A percentile compares a stretch with the other conserved stretches of the same genome.
These are phyloP conservation scores for Ceratocystis lukuohia DNA, from an alignment of 2,329 filamentous ascomycete genomes.

Conservation along the genomic window DNA sequence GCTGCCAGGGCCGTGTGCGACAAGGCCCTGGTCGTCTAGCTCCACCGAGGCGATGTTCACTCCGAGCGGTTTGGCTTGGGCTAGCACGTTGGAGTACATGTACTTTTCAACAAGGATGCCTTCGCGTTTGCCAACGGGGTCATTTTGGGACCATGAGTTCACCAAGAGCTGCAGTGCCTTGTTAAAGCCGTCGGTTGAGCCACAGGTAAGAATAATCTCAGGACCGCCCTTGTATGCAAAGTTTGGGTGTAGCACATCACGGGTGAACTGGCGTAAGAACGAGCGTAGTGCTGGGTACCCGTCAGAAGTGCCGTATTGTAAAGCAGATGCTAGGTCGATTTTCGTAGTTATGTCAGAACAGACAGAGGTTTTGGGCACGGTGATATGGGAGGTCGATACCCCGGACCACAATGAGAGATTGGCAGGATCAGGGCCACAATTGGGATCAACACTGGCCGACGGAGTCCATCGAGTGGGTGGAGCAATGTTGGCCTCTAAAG, in stretches of 20 bases:
- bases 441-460: slow-evolving; percentile 24
- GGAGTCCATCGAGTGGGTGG: slow-evolving; percentile 61
- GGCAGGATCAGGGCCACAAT: slow-evolving; percentile 3
- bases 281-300: slow-evolving; percentile 68
- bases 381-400: slow-evolving; percentile 38
- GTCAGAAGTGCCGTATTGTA: slow-evolving; percentile 76
- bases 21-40: slow-evolving; percentile 70
- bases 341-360: slow-evolving; percentile 48
- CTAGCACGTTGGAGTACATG: slow-evolving; percentile 64
- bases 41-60: slow-evolving; percentile 60
- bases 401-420: slow-evolving; percentile 22
- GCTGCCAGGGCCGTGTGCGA: slow-evolving; percentile 57
- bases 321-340: slow-evolving; percentile 66
- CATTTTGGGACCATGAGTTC: slow-evolving; percentile 56
- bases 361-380: slow-evolving; percentile 55
- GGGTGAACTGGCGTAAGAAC: slow-evolving; percentile 67
- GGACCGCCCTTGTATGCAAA: slow-evolving; percentile 65
- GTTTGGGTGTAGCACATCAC: slow-evolving; percentile 64
- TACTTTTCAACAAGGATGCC: slow-evolving; percentile 69
- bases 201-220: slow-evolving; percentile 66
- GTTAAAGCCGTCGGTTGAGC: slow-evolving; percentile 71
- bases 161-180: slow-evolving; percentile 66
- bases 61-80: slow-evolving; percentile 52
- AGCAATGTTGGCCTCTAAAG: slow-evolving; percentile 69
- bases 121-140: slow-evolving; percentile 56